Base-by-base conservation (phyloP, 345 rosid genomes). In the Mercurialis annua region DNA sequence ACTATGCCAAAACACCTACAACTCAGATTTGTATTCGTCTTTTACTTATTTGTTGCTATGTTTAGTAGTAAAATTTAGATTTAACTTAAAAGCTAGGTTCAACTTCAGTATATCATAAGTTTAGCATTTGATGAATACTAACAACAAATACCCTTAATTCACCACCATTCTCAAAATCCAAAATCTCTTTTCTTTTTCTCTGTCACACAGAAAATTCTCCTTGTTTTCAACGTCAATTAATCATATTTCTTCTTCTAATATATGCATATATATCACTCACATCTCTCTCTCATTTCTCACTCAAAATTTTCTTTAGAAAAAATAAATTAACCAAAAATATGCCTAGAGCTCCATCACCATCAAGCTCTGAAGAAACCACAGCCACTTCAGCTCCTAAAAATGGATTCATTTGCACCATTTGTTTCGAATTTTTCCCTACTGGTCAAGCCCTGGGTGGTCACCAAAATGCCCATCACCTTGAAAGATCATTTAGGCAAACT, bases 361-460 rank as follows among this genome's bases (percentile, higher is more conserved):
- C 50, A 40, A 60, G n/a, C 54, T 62, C 53, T 27, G 26, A 46
- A 26, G 38, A 18, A 7, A 27, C 31, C 2, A 44, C 50, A 42
- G 51, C 40, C 27, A 15, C 24, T 10, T 62, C 54, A 6, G 17
- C 10, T 49, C 21, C 44, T 10, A 40, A 29, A 38, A 9, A 3
- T 10, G 43, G 54, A 2, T 67, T 9, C 31, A 44, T 57, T 2
- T 67, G 64, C 29, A 29, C 64, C 1, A 4, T 42, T 4, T 67
- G 64, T 57, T 67, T 56, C 44, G 56, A 20, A 21, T 40, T 43
- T 0, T 56, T 43, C 7, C 53, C 27, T 6, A 10, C 42, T 26
- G 63, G 63, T 31, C 71, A 54, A 40, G 62, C 70, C 42, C 30
- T 66, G n/a, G 62, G 62, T 26, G 62, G 62, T 6, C 70, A 54